A percentile compares a stretch with the other conserved stretches of the same genome.
These are phyloP conservation scores for Aspergillus pseudoviridinutans DNA, from an alignment of 2,329 filamentous ascomycete species.

Conservation along the genomic window DNA sequence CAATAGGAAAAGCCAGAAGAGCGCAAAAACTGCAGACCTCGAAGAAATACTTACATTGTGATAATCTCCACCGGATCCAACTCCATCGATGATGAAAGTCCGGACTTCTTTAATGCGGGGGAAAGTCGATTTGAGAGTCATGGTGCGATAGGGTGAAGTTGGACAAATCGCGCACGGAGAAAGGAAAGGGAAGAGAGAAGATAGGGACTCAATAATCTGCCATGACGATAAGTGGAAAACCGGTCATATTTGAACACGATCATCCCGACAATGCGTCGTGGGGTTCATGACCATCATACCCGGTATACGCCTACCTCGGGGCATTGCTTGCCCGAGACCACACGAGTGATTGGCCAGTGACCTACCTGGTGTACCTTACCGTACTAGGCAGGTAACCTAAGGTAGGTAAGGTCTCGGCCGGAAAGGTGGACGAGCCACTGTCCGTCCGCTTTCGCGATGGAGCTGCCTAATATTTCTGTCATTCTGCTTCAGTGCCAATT, in stretches of 20 bases:
- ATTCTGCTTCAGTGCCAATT: no score
- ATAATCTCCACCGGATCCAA: constrained; percentile 56
- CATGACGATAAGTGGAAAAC: constrained; percentile 4
- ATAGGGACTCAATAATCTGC: constrained; percentile 8
- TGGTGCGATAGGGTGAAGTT: constrained; percentile 15
- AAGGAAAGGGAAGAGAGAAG: constrained; percentile 6
- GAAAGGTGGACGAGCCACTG: background rate
- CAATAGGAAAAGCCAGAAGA: background rate
- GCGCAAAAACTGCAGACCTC: background rate
- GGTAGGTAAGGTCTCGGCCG: background rate
- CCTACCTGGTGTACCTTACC: no score
- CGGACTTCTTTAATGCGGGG: constrained; percentile 45
- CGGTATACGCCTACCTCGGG: constrained; percentile 20
- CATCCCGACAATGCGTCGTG: constrained; percentile 1
- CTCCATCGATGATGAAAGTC: constrained; percentile 45
- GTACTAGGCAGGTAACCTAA: no score
- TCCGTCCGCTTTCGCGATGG: background rate
- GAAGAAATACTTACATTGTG: constrained; percentile 69
- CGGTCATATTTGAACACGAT: constrained; percentile 17
- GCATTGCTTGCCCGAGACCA: constrained; percentile 27
- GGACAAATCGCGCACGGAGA: constrained; percentile 1
- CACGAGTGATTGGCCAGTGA: constrained; percentile 1
- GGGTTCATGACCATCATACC: constrained; percentile 4
- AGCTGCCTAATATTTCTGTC: no score
- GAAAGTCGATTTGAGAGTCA: constrained; percentile 32